Evolutionary conservation across 2,329 filamentous ascomycete genomes (phyloP).

Genomic region (Penicillium sp.): DNA sequence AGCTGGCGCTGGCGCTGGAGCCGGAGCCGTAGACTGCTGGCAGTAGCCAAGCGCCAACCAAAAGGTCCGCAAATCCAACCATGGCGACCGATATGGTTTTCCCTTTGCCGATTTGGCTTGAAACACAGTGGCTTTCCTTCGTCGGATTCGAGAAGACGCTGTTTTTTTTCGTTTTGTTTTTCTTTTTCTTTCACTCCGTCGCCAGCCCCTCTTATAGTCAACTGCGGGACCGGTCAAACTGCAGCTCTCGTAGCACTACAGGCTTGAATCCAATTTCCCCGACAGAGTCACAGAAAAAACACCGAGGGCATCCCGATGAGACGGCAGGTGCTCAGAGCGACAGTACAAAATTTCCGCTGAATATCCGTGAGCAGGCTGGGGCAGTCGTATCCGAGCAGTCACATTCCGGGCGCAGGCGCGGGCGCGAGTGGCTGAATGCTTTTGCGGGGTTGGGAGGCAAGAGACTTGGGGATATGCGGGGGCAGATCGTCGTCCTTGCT

Average conservation of each 20-base stretch:
- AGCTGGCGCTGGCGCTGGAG: slow-evolving; percentile 15
- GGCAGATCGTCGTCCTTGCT: slow-evolving; percentile 10
- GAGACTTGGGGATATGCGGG: slow-evolving; percentile 10
- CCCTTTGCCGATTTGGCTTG: not conserved
- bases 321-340: slow-evolving; percentile 1
- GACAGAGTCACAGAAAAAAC: not conserved
- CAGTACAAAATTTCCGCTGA: slow-evolving; percentile 23
- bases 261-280: not conserved
- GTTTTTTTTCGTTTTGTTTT: too few relatives aligned
- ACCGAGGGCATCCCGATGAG: slow-evolving; percentile 6
- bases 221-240: slow-evolving; percentile 1
- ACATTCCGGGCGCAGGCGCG: not conserved
- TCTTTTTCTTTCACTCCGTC: not conserved
- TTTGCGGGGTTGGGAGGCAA: slow-evolving; percentile 19
- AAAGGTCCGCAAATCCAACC: slow-evolving; percentile 26
- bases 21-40: slow-evolving; percentile 29
- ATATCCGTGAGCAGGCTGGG: slow-evolving; percentile 18
- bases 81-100: slow-evolving; percentile 20
- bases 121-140: not conserved
- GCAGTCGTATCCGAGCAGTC: not conserved
- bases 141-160: not conserved
- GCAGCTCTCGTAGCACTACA: slow-evolving; percentile 1
- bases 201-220: slow-evolving; percentile 18
- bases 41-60: slow-evolving; percentile 31
- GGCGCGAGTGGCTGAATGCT: slow-evolving; percentile 11